Evolutionary conservation across 805 yeast genomes (phyloP), one percentile per base, ranked within the genome.

Genomic region (Saturnispora mendoncae): DNA sequence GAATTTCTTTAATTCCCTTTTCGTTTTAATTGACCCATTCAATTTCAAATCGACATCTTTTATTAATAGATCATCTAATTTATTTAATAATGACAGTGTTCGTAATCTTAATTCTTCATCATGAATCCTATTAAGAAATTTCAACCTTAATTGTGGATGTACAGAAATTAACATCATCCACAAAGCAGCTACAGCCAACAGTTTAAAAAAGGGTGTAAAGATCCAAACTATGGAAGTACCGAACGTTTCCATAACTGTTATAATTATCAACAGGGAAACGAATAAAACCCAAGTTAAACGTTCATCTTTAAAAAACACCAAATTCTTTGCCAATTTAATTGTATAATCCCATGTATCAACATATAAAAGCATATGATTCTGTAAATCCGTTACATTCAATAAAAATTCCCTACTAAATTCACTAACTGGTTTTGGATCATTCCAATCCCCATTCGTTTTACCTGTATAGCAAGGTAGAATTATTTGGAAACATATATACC

Each of bases 381-480:
- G 95, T 44, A 85, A 65, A 62, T 86, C 95, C 1, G 94, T 84
- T 51, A 84, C 65, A 55, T 86, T 86, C 43, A 85, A 55, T 17
- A 80, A 60, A 54, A 85, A 86, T 55, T 86, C 95, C 42, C 83
- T 67, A 25, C 88, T 78, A 38, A 83, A 67, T 57, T 85, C 86
- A 4, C 88, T 82, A 6, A 79, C 83, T 0, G 94, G 92, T 46
- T 73, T 74, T 3, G 86, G 84, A 3, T 70, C 53, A 26, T 64
- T 69, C 20, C 74, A 67, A 10, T 65, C 64, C 1, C 76, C 78
- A n/a, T 78, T 75, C 55, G 82, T 84, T 56, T 52, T 67, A 50
- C 47, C 66, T 50, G 71, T 39, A 52, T 78, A 86, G 28, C 80
- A 79, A 0, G 95, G 94, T 0, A 78, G 66, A 69, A 86, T 71